These are phyloP conservation scores for Komagataella populi DNA, from an alignment of 805 yeast species.

Conservation along the genomic window DNA sequence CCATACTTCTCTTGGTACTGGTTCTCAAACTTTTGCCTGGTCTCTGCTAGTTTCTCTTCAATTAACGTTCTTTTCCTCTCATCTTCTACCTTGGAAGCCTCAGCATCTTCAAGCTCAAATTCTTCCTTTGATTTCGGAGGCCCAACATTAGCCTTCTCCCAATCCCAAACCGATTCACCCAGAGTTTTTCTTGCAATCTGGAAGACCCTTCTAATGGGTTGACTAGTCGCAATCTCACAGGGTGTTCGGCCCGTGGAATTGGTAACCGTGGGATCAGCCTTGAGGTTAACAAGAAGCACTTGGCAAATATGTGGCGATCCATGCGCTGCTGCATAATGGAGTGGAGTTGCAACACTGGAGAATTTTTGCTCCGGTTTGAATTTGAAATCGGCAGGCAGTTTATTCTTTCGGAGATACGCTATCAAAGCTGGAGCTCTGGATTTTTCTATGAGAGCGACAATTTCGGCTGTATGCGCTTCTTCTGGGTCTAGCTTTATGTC, in stretches of 20 bases:
- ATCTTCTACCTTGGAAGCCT: constrained; percentile 21
- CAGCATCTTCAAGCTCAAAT: constrained; percentile 28
- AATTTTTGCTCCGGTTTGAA: constrained; percentile 44
- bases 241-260: constrained; percentile 52
- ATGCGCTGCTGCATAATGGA: constrained; percentile 66
- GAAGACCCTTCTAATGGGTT: constrained; percentile 37
- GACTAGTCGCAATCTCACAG: constrained; percentile 44
- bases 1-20: constrained; percentile 15
- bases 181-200: constrained; percentile 52
- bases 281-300: constrained; percentile 44
- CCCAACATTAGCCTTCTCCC: constrained; percentile 59
- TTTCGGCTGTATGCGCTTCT: constrained; percentile 43
- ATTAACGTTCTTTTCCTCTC: constrained; percentile 25
- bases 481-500: constrained; percentile 10
- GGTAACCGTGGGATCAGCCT: constrained; percentile 52
- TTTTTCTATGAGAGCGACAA: constrained; percentile 47
- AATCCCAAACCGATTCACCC: constrained; percentile 59
- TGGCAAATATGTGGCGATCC: constrained; percentile 57
- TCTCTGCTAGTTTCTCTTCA: constrained; percentile 26
- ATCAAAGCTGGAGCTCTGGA: constrained; percentile 68
- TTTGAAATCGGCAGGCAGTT: constrained; percentile 34
- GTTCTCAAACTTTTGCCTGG: constrained; percentile 24
- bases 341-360: constrained; percentile 49
- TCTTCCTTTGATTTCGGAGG: constrained; percentile 44
- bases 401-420: constrained; percentile 44